These are phyloP conservation scores for Microdochium paspali DNA, from an alignment of 2,329 filamentous ascomycete genomes.

Conservation along the genomic window DNA sequence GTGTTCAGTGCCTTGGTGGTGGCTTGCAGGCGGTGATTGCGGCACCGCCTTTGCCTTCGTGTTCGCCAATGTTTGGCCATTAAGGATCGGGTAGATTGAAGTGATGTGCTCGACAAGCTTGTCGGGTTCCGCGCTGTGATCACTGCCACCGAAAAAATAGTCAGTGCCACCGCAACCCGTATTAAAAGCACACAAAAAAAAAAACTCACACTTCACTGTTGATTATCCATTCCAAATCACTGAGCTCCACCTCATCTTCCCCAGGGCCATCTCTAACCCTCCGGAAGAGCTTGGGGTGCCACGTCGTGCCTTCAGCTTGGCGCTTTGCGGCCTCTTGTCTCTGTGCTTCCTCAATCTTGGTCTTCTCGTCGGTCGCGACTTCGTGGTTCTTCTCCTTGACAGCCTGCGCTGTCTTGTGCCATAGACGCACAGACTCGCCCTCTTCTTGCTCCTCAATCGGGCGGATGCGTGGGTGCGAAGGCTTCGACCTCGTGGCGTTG, in stretches of 20 bases:
- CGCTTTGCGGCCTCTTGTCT: conserved; percentile 78
- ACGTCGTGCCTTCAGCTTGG: conserved; percentile 70
- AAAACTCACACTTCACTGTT: conserved; percentile 68
- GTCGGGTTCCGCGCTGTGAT: conserved; percentile 53
- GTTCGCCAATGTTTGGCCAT: conserved; percentile 55
- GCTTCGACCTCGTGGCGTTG: conserved; percentile 70
- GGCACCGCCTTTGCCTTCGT: conserved; percentile 22
- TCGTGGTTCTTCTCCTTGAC: conserved; percentile 81
- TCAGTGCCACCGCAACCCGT: conserved; percentile 22
- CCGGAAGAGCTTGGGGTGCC: conserved; percentile 82
- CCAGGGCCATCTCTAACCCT: conserved; percentile 61
- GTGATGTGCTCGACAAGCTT: conserved; percentile 75
- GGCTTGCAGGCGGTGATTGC: conserved; percentile 3
- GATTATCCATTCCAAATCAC: conserved; percentile 92
- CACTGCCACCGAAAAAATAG: neutral
- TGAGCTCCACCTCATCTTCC: conserved; percentile 68
- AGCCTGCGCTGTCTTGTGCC: conserved; percentile 72
- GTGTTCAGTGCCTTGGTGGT: conserved; percentile 17
- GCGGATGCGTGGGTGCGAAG: conserved; percentile 62
- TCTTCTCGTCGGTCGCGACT: conserved; percentile 87
- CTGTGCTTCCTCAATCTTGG: conserved; percentile 89
- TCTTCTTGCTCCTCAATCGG: conserved; percentile 81
- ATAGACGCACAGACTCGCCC: conserved; percentile 81
- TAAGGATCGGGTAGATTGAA: conserved; percentile 74
- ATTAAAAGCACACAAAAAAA: conserved; percentile 3